Evolutionary conservation across 345 rosid species (phyloP).

Genomic region (Eucalyptus pumila): DNA sequence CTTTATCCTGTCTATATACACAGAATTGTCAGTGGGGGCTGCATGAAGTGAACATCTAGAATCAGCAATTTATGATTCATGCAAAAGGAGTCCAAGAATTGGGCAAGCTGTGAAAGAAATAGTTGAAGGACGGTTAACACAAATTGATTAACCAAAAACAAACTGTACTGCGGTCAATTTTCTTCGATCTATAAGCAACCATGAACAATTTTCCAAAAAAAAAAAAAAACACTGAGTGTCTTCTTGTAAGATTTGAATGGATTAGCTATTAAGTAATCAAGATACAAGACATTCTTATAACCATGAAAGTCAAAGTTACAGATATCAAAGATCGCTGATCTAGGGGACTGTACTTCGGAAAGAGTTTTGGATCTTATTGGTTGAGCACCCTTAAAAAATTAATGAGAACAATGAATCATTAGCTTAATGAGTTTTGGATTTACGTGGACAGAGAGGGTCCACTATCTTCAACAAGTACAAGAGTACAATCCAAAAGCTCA

Average conservation of each 20-base stretch:
- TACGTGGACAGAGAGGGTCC: neutral
- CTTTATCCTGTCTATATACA: neutral
- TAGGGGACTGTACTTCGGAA: neutral
- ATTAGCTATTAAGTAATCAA: neutral
- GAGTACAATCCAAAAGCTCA: neutral
- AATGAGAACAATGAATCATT: neutral
- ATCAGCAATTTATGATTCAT: neutral
- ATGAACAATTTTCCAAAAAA: neutral
- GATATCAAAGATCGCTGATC: neutral
- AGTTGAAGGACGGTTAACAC: neutral
- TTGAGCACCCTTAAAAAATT: neutral
- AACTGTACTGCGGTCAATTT: neutral
- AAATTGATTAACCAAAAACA: neutral
- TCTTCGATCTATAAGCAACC: neutral
- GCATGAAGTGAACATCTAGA: neutral
- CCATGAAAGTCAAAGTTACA: neutral
- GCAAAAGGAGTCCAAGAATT: neutral
- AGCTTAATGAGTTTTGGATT: neutral
- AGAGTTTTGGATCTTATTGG: neutral
- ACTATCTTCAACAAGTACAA: neutral
- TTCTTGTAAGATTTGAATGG: neutral
- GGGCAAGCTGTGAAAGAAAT: neutral
- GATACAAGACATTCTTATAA: neutral
- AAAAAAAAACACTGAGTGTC: neutral
- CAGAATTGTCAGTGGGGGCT: neutral